phyloP scores from a whole-genome alignment of 208 protist species.

The Acanthamoeba pearcei region DNA sequence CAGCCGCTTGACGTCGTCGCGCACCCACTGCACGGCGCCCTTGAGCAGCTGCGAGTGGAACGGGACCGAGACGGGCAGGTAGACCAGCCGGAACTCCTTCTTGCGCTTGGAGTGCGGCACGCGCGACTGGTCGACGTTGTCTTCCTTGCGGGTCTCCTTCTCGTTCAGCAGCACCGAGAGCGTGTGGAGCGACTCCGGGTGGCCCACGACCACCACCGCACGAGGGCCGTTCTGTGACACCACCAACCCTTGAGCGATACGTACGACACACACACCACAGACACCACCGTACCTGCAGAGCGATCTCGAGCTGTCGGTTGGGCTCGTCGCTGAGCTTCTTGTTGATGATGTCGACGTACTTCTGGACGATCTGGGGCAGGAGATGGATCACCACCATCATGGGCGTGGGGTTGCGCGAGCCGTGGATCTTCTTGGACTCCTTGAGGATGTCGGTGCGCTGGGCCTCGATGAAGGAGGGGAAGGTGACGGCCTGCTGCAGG shows the following conservation, averaged over 20 bases:
- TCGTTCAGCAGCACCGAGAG: slow-evolving; percentile 81
- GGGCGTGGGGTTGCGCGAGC: slow-evolving; percentile 82
- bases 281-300: slow-evolving; percentile 73
- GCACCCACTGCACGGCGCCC: slow-evolving; percentile 63
- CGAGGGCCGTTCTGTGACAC: slow-evolving; percentile 78
- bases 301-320: slow-evolving; percentile 77
- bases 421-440: slow-evolving; percentile 80
- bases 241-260: not conserved
- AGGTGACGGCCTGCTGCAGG: slow-evolving; percentile 77
- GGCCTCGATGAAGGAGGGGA: slow-evolving; percentile 75
- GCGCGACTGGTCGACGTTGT: slow-evolving; percentile 80
- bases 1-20: slow-evolving; percentile 77
- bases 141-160: slow-evolving; percentile 76
- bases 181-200: slow-evolving; percentile 83
- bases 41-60: slow-evolving; percentile 85
- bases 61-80: slow-evolving; percentile 86
- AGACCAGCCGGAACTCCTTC: slow-evolving; percentile 81
- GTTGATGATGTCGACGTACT: slow-evolving; percentile 84
- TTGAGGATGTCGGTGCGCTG: slow-evolving; percentile 77
- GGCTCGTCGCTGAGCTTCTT: slow-evolving; percentile 79
- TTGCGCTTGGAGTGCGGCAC: slow-evolving; percentile 88
- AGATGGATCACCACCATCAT: slow-evolving; percentile 83
- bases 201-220: slow-evolving; percentile 83
- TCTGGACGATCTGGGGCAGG: slow-evolving; percentile 65
- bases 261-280: not conserved